Evolutionary conservation across 1,284 basidiomycete genomes (phyloP), one percentile per base, ranked within the genome.

Genomic region (Thelephora terrestris): DNA sequence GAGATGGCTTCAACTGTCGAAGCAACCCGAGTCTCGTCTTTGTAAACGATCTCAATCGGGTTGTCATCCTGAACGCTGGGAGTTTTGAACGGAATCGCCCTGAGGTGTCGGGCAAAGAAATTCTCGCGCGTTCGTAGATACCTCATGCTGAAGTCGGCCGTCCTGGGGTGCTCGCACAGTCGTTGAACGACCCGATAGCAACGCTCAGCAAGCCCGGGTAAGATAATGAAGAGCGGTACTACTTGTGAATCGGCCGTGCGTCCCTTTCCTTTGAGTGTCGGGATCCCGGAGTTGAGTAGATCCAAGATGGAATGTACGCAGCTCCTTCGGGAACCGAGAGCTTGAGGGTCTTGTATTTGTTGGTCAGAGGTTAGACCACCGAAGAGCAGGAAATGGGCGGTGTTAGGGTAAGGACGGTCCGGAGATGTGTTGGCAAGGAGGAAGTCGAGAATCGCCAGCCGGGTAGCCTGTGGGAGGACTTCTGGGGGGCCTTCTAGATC

Each of bases 371-470:
- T 69, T 39, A 68, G 65, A 2, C 73, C 65, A 1, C 84, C 88
- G 61, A 94, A 90, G 5, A 99, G 75, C 7, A 99, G 69, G 64
- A 92, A 88, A 67, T 98, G 92, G 0, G 88, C 87, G 32, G 97
- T 62, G 58, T 95, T 97, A 14, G 94, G 91, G 50, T 83, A 89
- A 0, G 81, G 65, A 9, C 75, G 66, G 40, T 73, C 73, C 0
- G 66, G 62, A n/a, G 76, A 67, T 0, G 93, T 94, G 53, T 87
- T 88, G 47, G 79, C 79, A 38, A 92, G 78, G 50, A 99, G 71
- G 9, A 99, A 71, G 54, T 95, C 86, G 43, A 99, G 76, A n/a
- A 91, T 83, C 0, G 87, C 80, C 2, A 85, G 67, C 29, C 89
- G 73, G 43, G 87, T 87, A 0, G 85, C 80, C 55, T 91, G 85